A percentile compares a stretch with the other conserved stretches of the same genome.
Conservation (phyloP, 306 rosid species). For the Prunus armeniaca region DNA sequence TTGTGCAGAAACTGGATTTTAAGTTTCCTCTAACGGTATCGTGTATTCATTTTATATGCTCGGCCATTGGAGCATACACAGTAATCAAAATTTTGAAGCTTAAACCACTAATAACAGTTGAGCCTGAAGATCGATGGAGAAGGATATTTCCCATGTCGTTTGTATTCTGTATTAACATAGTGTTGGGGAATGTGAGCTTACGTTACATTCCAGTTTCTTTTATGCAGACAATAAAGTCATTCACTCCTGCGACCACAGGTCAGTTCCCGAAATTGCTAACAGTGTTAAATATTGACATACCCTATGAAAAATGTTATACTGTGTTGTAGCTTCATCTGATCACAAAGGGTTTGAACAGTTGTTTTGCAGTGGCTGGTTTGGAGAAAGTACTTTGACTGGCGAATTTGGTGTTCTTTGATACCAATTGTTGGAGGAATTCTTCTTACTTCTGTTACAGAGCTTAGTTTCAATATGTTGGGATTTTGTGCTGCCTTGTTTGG, state of each 20-base stretch:
- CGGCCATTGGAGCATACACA: constrained; percentile 77
- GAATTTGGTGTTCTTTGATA: constrained; percentile 87
- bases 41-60: constrained; percentile 88
- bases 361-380: constrained; percentile 91
- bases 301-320: constrained; percentile 2
- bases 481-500: constrained; percentile 98
- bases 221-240: constrained; percentile 98
- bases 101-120: constrained; percentile 83
- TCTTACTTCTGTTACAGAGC: constrained; percentile 90
- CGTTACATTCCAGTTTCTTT: constrained; percentile 97
- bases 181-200: constrained; percentile 91
- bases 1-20: constrained; percentile 85
- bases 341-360: constrained; percentile 50
- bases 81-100: constrained; percentile 78
- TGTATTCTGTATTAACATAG: constrained; percentile 93
- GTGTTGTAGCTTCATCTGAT: constrained; percentile 30
- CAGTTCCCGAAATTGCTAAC: constrained; percentile 13
- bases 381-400: constrained; percentile 90
- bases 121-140: constrained; percentile 89
- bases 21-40: constrained; percentile 94
- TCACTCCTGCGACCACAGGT: constrained; percentile 99
- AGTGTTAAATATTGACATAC: background rate
- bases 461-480: constrained; percentile 88
- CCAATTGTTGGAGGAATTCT: constrained; percentile 99
- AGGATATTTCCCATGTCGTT: constrained; percentile 99